Conservation (phyloP, 164 flowering plant species). For the Stephania yunnanensis region DNA sequence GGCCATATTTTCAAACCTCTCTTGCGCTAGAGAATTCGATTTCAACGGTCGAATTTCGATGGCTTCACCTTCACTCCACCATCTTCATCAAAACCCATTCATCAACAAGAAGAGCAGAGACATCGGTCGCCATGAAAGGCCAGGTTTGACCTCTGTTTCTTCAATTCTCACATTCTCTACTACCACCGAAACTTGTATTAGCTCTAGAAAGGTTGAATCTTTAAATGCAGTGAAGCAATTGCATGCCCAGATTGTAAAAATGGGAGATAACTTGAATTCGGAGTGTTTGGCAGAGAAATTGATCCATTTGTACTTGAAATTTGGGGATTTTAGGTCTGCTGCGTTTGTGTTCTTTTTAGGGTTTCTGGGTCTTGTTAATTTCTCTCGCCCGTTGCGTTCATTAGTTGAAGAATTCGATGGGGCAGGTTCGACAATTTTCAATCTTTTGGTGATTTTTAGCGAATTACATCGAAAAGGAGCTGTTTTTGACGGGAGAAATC, state of each 20-base stretch:
- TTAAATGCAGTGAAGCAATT: conserved; percentile 29
- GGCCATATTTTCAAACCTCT: conserved; percentile 8
- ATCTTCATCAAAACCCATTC: conserved; percentile 15
- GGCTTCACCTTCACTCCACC: conserved; percentile 25
- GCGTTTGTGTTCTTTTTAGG: too few relatives aligned
- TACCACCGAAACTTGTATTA: conserved; percentile 12
- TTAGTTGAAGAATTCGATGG: too few relatives aligned
- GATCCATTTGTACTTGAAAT: too few relatives aligned
- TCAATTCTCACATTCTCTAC: conserved; percentile 13
- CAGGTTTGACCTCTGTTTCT: conserved; percentile 15
- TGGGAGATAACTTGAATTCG: too few relatives aligned
- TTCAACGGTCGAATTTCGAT: conserved; percentile 19
- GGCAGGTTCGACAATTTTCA: too few relatives aligned
- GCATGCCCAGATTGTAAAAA: conserved; percentile 62
- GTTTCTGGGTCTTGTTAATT: too few relatives aligned
- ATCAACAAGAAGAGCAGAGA: conserved; percentile 10
- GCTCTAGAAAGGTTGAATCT: conserved; percentile 19
- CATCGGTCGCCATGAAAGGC: not conserved
- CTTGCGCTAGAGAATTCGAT: not conserved
- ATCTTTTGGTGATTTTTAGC: too few relatives aligned
- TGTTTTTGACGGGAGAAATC: conserved; percentile 22
- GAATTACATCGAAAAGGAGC: conserved; percentile 44
- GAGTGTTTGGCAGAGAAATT: too few relatives aligned
- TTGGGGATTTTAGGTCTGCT: too few relatives aligned
- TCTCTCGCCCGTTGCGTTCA: too few relatives aligned